phyloP scores from a whole-genome alignment of 1,139 yeast genomes.

The Suhomyces chickasaworum region DNA sequence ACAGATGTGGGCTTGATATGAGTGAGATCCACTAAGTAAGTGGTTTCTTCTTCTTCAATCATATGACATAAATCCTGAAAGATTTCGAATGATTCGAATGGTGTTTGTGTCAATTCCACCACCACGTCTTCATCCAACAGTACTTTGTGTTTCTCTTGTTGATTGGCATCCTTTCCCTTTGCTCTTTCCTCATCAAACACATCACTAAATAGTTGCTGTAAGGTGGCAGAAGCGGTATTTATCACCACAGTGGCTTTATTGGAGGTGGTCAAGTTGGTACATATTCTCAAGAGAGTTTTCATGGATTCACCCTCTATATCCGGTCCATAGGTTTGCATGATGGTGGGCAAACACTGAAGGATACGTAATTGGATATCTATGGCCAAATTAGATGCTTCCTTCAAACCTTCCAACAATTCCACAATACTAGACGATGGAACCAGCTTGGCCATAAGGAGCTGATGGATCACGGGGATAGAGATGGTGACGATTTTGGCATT shows the following conservation, averaged over 20 bases:
- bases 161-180: slow-evolving; percentile 3
- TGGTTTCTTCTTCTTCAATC: slow-evolving; percentile 60
- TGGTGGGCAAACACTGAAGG: slow-evolving; percentile 78
- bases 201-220: slow-evolving; percentile 78
- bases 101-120: slow-evolving; percentile 49
- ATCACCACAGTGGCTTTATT: slow-evolving; percentile 75
- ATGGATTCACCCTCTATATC: slow-evolving; percentile 59
- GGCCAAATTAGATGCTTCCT: slow-evolving; percentile 75
- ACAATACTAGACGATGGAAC: slow-evolving; percentile 56
- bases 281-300: slow-evolving; percentile 62
- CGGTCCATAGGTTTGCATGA: slow-evolving; percentile 63
- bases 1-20: slow-evolving; percentile 68
- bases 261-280: slow-evolving; percentile 69
- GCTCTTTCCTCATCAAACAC: slow-evolving; percentile 56
- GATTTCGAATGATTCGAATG: slow-evolving; percentile 70
- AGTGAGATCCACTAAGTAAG: slow-evolving; percentile 42
- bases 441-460: slow-evolving; percentile 16
- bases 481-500: slow-evolving; percentile 73
- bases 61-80: slow-evolving; percentile 72
- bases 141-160: slow-evolving; percentile 27
- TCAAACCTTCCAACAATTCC: slow-evolving; percentile 62
- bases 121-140: slow-evolving; percentile 46
- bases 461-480: slow-evolving; percentile 36
- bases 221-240: slow-evolving; percentile 92
- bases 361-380: slow-evolving; percentile 84